Base-by-base conservation (phyloP, 139 green algal species). In the Tetradesmus lagerheimii region DNA sequence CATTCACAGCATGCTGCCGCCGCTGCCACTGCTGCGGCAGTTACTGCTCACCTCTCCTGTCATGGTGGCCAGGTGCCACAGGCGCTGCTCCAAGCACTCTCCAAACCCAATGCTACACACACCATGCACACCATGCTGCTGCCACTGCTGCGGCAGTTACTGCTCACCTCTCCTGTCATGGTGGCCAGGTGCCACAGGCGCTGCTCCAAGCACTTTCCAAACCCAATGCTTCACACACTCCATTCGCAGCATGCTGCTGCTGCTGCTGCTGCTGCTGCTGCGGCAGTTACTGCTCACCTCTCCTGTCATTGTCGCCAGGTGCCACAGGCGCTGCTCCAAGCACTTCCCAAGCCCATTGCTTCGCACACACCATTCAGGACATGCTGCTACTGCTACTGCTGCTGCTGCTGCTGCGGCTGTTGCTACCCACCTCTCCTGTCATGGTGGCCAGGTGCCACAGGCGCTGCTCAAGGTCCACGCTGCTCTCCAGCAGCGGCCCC, bases 181-280 rank as follows among this genome's bases (percentile, higher is more conserved):
- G 93, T 94, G n/a, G 93, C 87, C 50, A 97, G 80, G 80, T 96
- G 93, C 92, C 92, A 95, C 37, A 97, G 76, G 8, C 93, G 86
- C 83, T 95, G 93, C 87, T 97, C 95, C 45, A 97, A 89, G 88
- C n/a, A n/a, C n/a, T n/a, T n/a, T n/a, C n/a, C n/a, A n/a, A n/a
- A n/a, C n/a, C n/a, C n/a, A n/a, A n/a, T 66, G 53, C 53, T 66
- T 14, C 53, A 16, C 53, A 16, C 53, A 16, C 16, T 16, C 14
- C 53, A 14, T 14, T n/a, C 14, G n/a, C n/a, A n/a, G n/a, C n/a
- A n/a, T n/a, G n/a, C n/a, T n/a, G n/a, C n/a, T n/a, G n/a, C n/a
- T n/a, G n/a, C n/a, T n/a, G n/a, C n/a, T n/a, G n/a, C n/a, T n/a
- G n/a, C n/a, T 16, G 53, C 53, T 16, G 38, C 74, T 50, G 15